Conservation (phyloP, 1,284 basidiomycete species). For the Rhodotorula sp. region DNA sequence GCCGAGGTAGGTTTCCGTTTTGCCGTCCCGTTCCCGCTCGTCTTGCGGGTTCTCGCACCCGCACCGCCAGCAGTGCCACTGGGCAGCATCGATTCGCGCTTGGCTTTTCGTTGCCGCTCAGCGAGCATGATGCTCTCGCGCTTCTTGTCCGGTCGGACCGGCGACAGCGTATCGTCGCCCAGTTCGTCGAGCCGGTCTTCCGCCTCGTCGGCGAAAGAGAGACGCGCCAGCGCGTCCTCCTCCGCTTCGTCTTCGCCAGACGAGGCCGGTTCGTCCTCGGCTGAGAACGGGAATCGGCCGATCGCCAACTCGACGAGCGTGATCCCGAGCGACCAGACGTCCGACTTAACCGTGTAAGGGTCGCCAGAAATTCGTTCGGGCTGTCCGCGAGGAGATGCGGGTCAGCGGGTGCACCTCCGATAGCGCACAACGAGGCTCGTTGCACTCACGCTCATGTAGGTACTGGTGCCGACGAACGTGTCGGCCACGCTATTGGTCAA, state of each 20-base stretch:
- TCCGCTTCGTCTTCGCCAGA: constrained; percentile 55
- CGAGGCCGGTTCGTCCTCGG: constrained; percentile 50
- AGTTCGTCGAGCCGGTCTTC: constrained; percentile 23
- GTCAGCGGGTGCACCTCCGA: neutral
- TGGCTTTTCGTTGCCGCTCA: constrained; percentile 29
- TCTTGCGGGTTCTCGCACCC: constrained; percentile 11
- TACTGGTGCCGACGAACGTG: constrained; percentile 97
- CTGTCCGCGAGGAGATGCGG: constrained; percentile 52
- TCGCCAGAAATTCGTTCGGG: constrained; percentile 98
- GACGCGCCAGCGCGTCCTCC: constrained; percentile 53
- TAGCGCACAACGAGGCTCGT: constrained; percentile 8
- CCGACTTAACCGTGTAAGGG: constrained; percentile 94
- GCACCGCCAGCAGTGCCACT: neutral
- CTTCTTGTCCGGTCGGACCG: constrained; percentile 36
- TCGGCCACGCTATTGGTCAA: constrained; percentile 98
- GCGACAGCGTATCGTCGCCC: constrained; percentile 41
- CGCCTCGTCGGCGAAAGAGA: constrained; percentile 38
- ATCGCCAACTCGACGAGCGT: constrained; percentile 90
- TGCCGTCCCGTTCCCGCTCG: neutral
- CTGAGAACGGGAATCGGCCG: constrained; percentile 85
- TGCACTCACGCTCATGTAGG: constrained; percentile 92
- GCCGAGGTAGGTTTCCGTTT: constrained; percentile 35
- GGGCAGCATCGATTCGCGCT: constrained; percentile 12
- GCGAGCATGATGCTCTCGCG: constrained; percentile 37
- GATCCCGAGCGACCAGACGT: constrained; percentile 95